A percentile compares a stretch with the other conserved stretches of the same genome.
Conservation (phyloP, 495 filamentous ascomycete species). For the Xylaria sp. region DNA sequence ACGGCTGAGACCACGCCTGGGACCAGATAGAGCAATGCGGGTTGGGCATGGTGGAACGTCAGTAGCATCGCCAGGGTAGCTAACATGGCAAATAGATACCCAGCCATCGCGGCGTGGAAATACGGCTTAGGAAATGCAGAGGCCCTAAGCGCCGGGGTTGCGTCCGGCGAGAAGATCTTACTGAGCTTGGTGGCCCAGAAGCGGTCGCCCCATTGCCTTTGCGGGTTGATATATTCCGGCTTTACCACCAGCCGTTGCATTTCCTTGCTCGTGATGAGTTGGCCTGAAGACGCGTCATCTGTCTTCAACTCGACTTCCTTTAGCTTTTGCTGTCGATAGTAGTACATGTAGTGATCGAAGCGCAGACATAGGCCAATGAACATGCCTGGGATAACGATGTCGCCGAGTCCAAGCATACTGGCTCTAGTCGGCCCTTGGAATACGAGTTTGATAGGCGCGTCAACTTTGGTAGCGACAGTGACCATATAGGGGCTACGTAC, state of each 20-base stretch:
- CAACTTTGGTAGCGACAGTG: constrained; percentile 86
- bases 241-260: constrained; percentile 53
- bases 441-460: constrained; percentile 91
- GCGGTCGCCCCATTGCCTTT: constrained; percentile 80
- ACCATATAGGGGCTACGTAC: constrained; percentile 79
- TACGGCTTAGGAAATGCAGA: constrained; percentile 81
- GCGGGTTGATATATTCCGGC: constrained; percentile 64
- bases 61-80: constrained; percentile 79
- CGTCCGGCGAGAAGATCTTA: constrained; percentile 42
- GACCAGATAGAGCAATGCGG: constrained; percentile 91
- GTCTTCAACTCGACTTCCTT: constrained; percentile 46
- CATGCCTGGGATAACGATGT: constrained; percentile 93
- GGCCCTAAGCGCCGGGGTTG: constrained; percentile 52
- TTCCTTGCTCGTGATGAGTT: constrained; percentile 38
- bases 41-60: constrained; percentile 81
- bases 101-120: constrained; percentile 78
- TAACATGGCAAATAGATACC: constrained; percentile 83
- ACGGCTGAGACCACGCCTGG: constrained; percentile 78
- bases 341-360: constrained; percentile 87
- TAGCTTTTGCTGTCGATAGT: constrained; percentile 58
- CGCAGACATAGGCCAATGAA: constrained; percentile 87
- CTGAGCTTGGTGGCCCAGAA: constrained; percentile 71
- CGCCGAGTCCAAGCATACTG: constrained; percentile 91
- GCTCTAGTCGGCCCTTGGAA: constrained; percentile 74
- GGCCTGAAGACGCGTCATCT: constrained; percentile 45